A percentile compares a stretch with the other conserved stretches of the same genome.
Evolutionary conservation across 257 asterid species (phyloP).

Genomic region (Solanum pinnatisectum): DNA sequence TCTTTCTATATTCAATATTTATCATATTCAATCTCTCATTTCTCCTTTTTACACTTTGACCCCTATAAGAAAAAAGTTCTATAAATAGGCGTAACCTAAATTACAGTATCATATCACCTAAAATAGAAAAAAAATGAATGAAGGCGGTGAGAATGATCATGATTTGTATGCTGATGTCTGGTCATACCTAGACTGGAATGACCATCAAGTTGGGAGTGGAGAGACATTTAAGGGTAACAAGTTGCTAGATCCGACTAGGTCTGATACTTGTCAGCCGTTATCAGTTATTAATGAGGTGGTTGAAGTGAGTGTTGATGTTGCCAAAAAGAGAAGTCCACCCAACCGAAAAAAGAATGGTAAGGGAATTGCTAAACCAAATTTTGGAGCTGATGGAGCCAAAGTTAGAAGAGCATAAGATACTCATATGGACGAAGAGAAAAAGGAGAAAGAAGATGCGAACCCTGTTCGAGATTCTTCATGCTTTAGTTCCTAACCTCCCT

Average conservation of each 20-base stretch:
- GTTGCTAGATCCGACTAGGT: not conserved
- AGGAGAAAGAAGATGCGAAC: constrained; percentile 84
- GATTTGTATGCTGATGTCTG: constrained; percentile 21
- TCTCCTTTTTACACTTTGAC: not conserved
- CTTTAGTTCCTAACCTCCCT: constrained; percentile 77
- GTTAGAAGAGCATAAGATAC: constrained; percentile 48
- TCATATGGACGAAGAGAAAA: constrained; percentile 74
- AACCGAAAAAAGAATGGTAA: not conserved
- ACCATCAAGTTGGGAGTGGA: not conserved
- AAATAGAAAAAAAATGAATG: constrained; percentile 20
- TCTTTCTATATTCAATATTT: not conserved
- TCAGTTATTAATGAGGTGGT: not conserved
- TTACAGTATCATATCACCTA: not conserved
- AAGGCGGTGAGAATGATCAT: constrained; percentile 11
- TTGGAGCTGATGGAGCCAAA: not conserved
- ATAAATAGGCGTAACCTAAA: not conserved
- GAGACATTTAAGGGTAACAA: constrained; percentile 10
- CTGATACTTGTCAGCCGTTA: not conserved
- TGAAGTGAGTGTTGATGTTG: not conserved
- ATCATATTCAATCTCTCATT: not conserved
- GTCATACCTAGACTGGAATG: constrained; percentile 19
- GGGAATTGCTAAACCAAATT: not conserved
- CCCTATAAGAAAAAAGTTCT: not conserved
- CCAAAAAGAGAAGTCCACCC: constrained; percentile 8
- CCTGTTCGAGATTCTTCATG: constrained; percentile 66